Percentiles rank a stretch among this genome's conserved stretches.
Evolutionary conservation across 1,284 basidiomycete species (phyloP).

Genomic region (Cerrena zonata): DNA sequence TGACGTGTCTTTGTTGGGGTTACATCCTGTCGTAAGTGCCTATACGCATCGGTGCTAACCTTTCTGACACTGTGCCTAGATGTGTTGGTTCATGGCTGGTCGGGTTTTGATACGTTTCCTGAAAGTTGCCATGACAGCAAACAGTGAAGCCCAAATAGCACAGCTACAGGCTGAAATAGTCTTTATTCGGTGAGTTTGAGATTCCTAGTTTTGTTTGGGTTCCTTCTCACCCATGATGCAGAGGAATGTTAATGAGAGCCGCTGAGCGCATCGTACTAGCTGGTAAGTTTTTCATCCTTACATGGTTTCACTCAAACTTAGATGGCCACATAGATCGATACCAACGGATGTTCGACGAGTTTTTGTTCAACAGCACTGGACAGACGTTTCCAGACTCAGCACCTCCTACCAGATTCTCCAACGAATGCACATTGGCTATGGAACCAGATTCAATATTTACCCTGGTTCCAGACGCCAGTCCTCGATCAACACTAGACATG

Average conservation of each 20-base stretch:
- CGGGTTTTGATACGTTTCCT: slow-evolving; percentile 61
- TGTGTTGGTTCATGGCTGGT: slow-evolving; percentile 64
- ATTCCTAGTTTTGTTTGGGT: background rate
- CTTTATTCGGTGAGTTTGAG: slow-evolving; percentile 53
- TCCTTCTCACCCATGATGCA: slow-evolving; percentile 22
- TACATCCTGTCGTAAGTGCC: slow-evolving; percentile 48
- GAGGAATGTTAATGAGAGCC: slow-evolving; percentile 54
- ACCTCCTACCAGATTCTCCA: background rate
- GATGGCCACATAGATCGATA: slow-evolving; percentile 42
- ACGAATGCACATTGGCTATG: background rate
- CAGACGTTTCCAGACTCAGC: slow-evolving; percentile 18
- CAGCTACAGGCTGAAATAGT: slow-evolving; percentile 57
- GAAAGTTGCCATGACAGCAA: slow-evolving; percentile 49
- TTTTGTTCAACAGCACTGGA: slow-evolving; percentile 29
- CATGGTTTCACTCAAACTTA: slow-evolving; percentile 4
- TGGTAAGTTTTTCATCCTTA: slow-evolving; percentile 35
- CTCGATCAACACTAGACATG: slow-evolving; percentile 2
- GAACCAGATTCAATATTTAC: background rate
- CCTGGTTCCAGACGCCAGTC: background rate
- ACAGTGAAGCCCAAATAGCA: slow-evolving; percentile 45
- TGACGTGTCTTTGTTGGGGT: slow-evolving; percentile 59
- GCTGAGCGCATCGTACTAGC: slow-evolving; percentile 62
- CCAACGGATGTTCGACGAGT: slow-evolving; percentile 53
- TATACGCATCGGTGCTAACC: background rate
- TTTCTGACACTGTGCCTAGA: slow-evolving; percentile 28